Evolutionary conservation across 1,139 yeast genomes (phyloP), one percentile per base, ranked within the genome.

Genomic region (Trichomonascaceae sp.): DNA sequence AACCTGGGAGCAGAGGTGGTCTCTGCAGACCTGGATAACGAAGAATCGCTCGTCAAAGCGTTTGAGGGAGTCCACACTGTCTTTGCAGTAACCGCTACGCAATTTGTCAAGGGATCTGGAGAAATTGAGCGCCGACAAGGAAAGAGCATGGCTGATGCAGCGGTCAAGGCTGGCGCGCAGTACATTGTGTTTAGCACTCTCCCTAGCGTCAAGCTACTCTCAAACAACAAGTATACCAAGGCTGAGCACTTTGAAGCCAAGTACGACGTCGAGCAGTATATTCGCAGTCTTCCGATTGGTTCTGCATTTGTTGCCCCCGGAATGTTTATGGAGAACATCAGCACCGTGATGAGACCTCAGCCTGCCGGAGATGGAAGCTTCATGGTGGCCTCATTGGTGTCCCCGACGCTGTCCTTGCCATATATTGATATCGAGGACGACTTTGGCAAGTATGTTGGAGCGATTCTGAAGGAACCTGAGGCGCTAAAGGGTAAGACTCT

Each of bases 281-380:
- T 37, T 18, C 31, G 39, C 11, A 11, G 27, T n/a, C 30, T 37
- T 3, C 37, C 37, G 6, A 29, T 37, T 16, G 31, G 36, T 29
- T 35, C 37, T 26, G 32, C 37, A 2, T 37, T 37, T 17, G 16
- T 28, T 15, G 16, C 36, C n/a, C 41, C 39, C 4, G 41, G 33
- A 16, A 14, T 16, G 11, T 37, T 33, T 28, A 33, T 37, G 37
- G 33, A 33, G 13, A 37, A 37, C 31, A 33, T 22, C 23, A 5
- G 15, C 13, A 6, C 25, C 14, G 15, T 17, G 8, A 14, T 16
- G 31, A 13, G 5, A 4, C 40, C 40, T 13, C 28, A 18, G 8
- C 36, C 36, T 5, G n/a, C 14, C n/a, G 38, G 36, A 2, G 40
- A 37, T 15, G 40, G 40, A 4, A 28, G 32, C 9, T 37, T 32